phyloP scores from a whole-genome alignment of 129 eudicot genomes.

The carrot (Daucus carota) region DNA sequence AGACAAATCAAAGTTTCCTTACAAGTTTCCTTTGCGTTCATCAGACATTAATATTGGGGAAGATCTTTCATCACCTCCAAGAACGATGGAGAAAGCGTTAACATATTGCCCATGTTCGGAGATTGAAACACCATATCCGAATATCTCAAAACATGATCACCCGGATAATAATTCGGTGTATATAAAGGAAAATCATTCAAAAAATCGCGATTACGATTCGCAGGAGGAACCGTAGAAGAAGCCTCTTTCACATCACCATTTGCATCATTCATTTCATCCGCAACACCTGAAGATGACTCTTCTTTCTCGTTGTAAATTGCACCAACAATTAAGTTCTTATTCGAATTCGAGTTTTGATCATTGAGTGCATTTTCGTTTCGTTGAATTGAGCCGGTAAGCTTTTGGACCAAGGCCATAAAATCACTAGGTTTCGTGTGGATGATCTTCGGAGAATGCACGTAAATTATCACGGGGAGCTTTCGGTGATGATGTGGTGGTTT shows the following conservation, averaged over 20 bases:
- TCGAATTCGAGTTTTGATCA: neutral
- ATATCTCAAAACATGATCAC: neutral
- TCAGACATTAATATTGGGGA: constrained; percentile 25
- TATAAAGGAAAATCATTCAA: constrained; percentile 35
- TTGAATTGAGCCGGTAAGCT: constrained; percentile 14
- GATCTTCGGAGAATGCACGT: constrained; percentile 53
- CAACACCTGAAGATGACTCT: neutral
- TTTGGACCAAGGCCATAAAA: constrained; percentile 72
- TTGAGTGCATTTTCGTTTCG: neutral
- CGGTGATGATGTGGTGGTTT: constrained; percentile 21
- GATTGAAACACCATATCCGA: constrained; percentile 28
- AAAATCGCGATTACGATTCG: neutral
- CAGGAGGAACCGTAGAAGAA: constrained; percentile 9
- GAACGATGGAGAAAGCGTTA: constrained; percentile 25
- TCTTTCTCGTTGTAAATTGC: neutral
- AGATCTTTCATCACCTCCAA: constrained; percentile 29
- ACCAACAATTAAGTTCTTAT: neutral
- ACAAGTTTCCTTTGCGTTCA: neutral
- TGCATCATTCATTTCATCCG: constrained; percentile 6
- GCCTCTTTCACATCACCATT: constrained; percentile 13
- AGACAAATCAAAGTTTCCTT: no score
- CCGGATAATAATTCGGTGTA: constrained; percentile 28
- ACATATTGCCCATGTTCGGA: constrained; percentile 19
- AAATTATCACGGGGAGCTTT: constrained; percentile 41
- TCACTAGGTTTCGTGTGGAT: constrained; percentile 53